Base-by-base conservation (phyloP, 805 yeast species). In the Cyberlindnera euphorbiiphila region DNA sequence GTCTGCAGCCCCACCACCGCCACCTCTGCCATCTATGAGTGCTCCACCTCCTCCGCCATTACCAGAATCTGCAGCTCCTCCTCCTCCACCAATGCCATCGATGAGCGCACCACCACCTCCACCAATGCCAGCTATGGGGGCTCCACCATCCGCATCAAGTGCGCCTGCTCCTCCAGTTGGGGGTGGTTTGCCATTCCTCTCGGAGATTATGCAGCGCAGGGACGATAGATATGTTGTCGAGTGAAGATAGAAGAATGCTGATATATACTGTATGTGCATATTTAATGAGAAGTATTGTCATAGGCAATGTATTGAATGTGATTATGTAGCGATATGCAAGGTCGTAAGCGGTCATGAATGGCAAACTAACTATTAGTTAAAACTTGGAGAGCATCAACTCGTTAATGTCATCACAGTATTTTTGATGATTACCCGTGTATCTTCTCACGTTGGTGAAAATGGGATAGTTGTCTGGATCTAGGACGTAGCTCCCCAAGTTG, bases 191-290 rank as follows among this genome's bases (percentile, higher is more conserved):
- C 78, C 78, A 4, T 72, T 73, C 50, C 57, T 74, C 10, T 68
- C 72, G 4, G 72, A 74, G 42, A 73, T 74, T 36, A 72, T 71
- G 47, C 66, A 63, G 23, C 66, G 68, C 43, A 61, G 78, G 43
- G 72, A 68, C 40, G 75, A 71, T 13, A 47, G 65, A 18, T 61
- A 62, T 49, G 73, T 67, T 25, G 68, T 70, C n/a, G 71, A 64
- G 13, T 70, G 57, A 38, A 15, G 17, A 13, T 21, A 12, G 6
- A 9, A 13, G 12, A 6, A 28, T 11, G 14, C 29, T 26, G n/a
- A n/a, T n/a, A n/a, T n/a, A n/a, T n/a, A n/a, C n/a, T n/a, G n/a
- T n/a, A n/a, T n/a, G n/a, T n/a, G n/a, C n/a, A n/a, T n/a, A n/a
- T n/a, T n/a, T n/a, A n/a, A n/a, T n/a, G n/a, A n/a, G n/a, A n/a